phyloP scores from a whole-genome alignment of 805 yeast genomes.

The Dipodascus geniculatus region DNA sequence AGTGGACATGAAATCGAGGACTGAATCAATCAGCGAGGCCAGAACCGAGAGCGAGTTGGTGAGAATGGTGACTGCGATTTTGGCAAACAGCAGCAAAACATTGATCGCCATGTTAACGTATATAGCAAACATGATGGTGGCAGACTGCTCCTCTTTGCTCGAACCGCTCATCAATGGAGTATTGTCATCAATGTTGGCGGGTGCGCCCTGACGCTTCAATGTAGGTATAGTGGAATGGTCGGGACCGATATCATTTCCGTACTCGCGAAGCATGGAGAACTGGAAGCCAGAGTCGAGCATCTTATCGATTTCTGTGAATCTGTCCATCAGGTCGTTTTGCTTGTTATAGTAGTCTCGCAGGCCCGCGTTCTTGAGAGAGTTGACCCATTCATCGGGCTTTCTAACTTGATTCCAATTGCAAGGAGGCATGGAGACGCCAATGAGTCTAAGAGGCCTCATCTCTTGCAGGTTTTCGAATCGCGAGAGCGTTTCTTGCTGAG shows the following conservation, averaged over 20 bases:
- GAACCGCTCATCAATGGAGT: conserved; percentile 39
- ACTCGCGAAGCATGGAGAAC: conserved; percentile 48
- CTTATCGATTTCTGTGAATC: conserved; percentile 48
- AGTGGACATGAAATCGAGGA: conserved; percentile 63
- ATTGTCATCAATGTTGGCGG: conserved; percentile 53
- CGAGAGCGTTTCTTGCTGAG: background rate
- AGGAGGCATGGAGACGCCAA: conserved; percentile 33
- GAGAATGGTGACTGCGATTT: conserved; percentile 44
- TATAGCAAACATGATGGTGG: conserved; percentile 47
- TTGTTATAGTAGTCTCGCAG: conserved; percentile 36
- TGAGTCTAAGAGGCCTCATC: conserved; percentile 36
- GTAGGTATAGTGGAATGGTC: conserved; percentile 16
- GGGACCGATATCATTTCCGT: conserved; percentile 31
- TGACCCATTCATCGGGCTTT: conserved; percentile 18
- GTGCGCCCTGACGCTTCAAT: conserved; percentile 30
- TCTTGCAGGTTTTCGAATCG: conserved; percentile 26
- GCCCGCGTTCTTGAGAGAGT: conserved; percentile 18
- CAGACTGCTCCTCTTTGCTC: conserved; percentile 32
- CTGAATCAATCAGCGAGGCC: conserved; percentile 70
- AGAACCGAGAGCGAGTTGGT: conserved; percentile 64
- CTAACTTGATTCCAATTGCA: conserved; percentile 30
- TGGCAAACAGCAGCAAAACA: conserved; percentile 43
- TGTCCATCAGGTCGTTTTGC: conserved; percentile 50
- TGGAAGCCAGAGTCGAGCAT: conserved; percentile 63
- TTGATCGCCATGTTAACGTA: conserved; percentile 52